Evolutionary conservation across 2,329 filamentous ascomycete genomes (phyloP).

Genomic region (Aspergillus carbonarius): DNA sequence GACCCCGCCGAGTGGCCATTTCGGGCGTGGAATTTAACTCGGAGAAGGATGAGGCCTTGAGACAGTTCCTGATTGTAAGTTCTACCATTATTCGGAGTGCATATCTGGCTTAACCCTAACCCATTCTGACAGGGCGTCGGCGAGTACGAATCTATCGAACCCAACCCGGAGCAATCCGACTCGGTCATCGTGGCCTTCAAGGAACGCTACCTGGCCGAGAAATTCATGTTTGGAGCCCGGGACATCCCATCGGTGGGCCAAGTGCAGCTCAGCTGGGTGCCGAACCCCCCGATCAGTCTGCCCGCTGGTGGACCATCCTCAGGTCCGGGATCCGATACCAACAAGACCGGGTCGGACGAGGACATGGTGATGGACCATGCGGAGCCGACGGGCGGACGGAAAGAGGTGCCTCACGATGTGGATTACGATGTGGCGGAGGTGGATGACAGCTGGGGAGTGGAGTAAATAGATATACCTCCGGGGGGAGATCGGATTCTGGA

Average conservation of each 20-base stretch:
- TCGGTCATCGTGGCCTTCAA: slow-evolving; percentile 48
- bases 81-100: not conserved
- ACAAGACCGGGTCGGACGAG: slow-evolving; percentile 26
- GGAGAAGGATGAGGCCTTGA: slow-evolving; percentile 55
- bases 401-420: slow-evolving; percentile 35
- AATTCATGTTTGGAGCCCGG: slow-evolving; percentile 49
- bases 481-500: not conserved
- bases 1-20: slow-evolving; percentile 55
- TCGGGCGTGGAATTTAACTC: slow-evolving; percentile 49
- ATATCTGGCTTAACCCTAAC: not conserved
- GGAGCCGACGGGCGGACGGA: slow-evolving; percentile 16
- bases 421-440: slow-evolving; percentile 54
- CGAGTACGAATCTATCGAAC: slow-evolving; percentile 48
- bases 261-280: slow-evolving; percentile 57
- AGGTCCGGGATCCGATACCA: slow-evolving; percentile 19
- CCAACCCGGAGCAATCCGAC: slow-evolving; percentile 39
- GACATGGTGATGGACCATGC: slow-evolving; percentile 34
- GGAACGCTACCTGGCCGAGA: slow-evolving; percentile 55
- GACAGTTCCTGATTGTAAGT: slow-evolving; percentile 56
- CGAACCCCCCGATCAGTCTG: slow-evolving; percentile 35
- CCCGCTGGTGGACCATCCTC: slow-evolving; percentile 10
- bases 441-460: slow-evolving; percentile 45
- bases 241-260: slow-evolving; percentile 54
- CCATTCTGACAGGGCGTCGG: slow-evolving; percentile 40
- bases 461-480: slow-evolving; percentile 7